phyloP scores from a whole-genome alignment of 1,284 basidiomycete species.

The Papiliotrema fonsecae region DNA sequence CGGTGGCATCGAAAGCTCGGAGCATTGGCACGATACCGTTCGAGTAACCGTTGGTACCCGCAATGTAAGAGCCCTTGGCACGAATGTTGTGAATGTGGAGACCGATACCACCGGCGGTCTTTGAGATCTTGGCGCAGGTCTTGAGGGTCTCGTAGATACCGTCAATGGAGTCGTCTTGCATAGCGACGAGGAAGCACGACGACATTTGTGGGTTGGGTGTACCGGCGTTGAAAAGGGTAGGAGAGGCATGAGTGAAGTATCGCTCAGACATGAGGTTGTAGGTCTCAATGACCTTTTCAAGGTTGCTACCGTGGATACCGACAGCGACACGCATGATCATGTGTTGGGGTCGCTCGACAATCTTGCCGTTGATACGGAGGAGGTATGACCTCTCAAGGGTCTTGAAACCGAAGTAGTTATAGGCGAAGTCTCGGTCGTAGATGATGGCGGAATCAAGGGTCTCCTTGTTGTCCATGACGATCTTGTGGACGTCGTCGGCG shows the following conservation, averaged over 20 bases:
- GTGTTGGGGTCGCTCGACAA: conserved; percentile 96
- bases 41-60: conserved; percentile 88
- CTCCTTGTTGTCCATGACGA: conserved; percentile 78
- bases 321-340: conserved; percentile 99
- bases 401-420: conserved; percentile 98
- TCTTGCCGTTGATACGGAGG: conserved; percentile 86
- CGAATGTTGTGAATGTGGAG: conserved; percentile 95
- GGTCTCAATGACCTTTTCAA: conserved; percentile 86
- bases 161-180: conserved; percentile 99
- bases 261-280: conserved; percentile 94
- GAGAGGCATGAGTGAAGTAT: conserved; percentile 97
- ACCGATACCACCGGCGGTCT: conserved; percentile 97
- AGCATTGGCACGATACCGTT: conserved; percentile 99
- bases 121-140: conserved; percentile 98
- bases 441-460: conserved; percentile 90
- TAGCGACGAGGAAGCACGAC: conserved; percentile 95
- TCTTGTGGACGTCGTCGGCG: conserved; percentile 76
- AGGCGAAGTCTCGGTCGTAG: conserved; percentile 96
- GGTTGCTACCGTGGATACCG: conserved; percentile 87
- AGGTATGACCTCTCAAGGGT: conserved; percentile 98
- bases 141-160: conserved; percentile 99
- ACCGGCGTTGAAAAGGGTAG: conserved; percentile 97
- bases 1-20: conserved; percentile 95
- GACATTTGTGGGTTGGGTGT: conserved; percentile 93
- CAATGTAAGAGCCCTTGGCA: conserved; percentile 71